Percentiles rank a stretch among this genome's conserved stretches.
phyloP scores from a whole-genome alignment of 2,329 filamentous ascomycete genomes.

The Stagonosporopsis tanaceti region DNA sequence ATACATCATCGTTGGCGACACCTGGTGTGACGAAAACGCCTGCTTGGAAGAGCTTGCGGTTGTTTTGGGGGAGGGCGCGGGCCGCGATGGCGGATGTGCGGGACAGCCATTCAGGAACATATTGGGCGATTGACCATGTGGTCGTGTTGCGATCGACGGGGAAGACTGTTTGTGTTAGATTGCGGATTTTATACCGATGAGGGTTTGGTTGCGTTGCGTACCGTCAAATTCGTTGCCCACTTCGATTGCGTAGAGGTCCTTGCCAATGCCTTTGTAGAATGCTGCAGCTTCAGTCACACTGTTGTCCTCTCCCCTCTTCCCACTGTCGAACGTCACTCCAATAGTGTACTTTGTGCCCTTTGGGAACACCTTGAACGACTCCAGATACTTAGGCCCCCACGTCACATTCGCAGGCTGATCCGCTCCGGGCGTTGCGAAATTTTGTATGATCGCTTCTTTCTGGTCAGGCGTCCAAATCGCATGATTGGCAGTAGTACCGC shows the following conservation, averaged over 20 bases:
- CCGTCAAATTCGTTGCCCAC: constrained; percentile 36
- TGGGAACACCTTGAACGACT: constrained; percentile 33
- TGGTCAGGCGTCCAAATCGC: constrained; percentile 21
- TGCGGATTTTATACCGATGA: not conserved
- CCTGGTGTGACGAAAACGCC: constrained; percentile 25
- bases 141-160: constrained; percentile 26
- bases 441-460: constrained; percentile 27
- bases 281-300: constrained; percentile 21
- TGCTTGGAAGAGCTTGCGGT: constrained; percentile 25
- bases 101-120: constrained; percentile 25
- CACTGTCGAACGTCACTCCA: constrained; percentile 29
- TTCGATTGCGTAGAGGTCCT: constrained; percentile 25
- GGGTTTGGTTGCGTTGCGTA: not conserved
- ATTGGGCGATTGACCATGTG: constrained; percentile 23
- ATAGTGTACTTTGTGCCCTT: constrained; percentile 31
- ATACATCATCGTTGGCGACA: constrained; percentile 15
- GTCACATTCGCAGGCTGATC: constrained; percentile 30
- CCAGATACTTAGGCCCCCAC: constrained; percentile 25
- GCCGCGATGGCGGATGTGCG: constrained; percentile 19
- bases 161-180: constrained; percentile 15
- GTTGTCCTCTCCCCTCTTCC: constrained; percentile 19
- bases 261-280: constrained; percentile 23
- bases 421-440: constrained; percentile 25
- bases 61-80: constrained; percentile 4
- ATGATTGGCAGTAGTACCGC: constrained; percentile 29